phyloP scores from a whole-genome alignment of 202 grass and related monocot species.

The Sporobolus alterniflorus region DNA sequence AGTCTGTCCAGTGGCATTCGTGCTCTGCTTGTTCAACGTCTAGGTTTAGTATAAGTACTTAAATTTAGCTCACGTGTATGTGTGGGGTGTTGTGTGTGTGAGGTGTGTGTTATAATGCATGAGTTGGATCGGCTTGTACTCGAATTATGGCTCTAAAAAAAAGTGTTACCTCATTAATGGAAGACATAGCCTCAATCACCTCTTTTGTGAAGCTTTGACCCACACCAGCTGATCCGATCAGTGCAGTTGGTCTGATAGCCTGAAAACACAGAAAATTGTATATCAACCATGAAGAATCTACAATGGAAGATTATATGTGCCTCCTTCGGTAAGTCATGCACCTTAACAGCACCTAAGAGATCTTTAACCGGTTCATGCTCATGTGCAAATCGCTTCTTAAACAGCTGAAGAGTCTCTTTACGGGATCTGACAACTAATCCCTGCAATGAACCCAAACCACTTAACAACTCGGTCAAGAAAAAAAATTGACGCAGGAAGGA shows the following conservation, averaged over 20 bases:
- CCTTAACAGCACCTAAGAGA: constrained; percentile 78
- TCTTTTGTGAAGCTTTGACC: constrained; percentile 91
- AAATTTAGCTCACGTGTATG: no score
- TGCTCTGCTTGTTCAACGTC: no score
- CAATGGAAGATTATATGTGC: not conserved
- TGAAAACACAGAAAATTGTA: constrained; percentile 12
- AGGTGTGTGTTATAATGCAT: no score
- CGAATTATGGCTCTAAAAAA: no score
- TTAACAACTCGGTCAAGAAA: constrained; percentile 2
- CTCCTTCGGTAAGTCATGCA: constrained; percentile 33
- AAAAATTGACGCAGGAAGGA: not conserved
- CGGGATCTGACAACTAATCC: constrained; percentile 81
- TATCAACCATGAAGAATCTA: constrained; percentile 17
- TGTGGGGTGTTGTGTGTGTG: no score
- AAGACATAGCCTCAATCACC: constrained; percentile 77
- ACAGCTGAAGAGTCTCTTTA: constrained; percentile 69
- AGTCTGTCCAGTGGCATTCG: no score
- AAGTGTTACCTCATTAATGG: constrained; percentile 69
- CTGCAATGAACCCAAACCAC: constrained; percentile 42
- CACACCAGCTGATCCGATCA: constrained; percentile 88
- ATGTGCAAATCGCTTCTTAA: constrained; percentile 91
- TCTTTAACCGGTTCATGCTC: constrained; percentile 85
- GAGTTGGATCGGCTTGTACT: no score
- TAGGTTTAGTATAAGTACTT: no score
- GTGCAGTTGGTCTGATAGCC: constrained; percentile 74